Conservation (phyloP, 768 basidiomycete species). For the Lactarius pseudohatsudake region DNA sequence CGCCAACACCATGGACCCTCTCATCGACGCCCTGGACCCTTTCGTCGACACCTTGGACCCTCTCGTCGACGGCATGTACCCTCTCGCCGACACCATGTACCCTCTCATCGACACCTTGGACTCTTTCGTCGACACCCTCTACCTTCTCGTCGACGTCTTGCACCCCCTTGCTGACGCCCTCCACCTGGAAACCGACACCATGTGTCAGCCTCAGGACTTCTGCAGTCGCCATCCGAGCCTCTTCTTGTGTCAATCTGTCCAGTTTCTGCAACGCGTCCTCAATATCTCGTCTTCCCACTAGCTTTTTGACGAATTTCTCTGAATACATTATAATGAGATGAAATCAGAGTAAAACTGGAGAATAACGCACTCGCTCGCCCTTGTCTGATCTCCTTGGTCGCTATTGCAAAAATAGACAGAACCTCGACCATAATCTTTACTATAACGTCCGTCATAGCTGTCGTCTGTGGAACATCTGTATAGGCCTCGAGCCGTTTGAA, state of each 20-base stretch:
- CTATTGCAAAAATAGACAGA: not conserved
- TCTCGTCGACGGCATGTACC: too few relatives aligned
- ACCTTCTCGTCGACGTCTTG: not conserved
- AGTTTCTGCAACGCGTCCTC: not conserved
- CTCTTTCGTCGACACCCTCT: not conserved
- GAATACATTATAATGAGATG: not conserved
- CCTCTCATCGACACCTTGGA: too few relatives aligned
- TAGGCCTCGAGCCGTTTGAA: slow-evolving; percentile 4
- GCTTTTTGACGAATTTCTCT: not conserved
- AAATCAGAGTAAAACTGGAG: not conserved
- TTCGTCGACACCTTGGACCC: too few relatives aligned
- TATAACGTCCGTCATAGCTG: not conserved
- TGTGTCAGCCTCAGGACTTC: not conserved
- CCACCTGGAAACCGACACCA: not conserved
- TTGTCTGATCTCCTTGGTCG: not conserved
- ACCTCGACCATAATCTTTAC: slow-evolving; percentile 6
- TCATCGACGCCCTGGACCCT: too few relatives aligned
- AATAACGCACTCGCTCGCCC: not conserved
- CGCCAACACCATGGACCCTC: too few relatives aligned
- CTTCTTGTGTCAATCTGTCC: not conserved
- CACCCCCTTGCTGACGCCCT: not conserved
- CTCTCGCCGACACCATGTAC: too few relatives aligned
- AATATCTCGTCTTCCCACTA: not conserved
- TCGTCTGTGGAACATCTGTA: not conserved
- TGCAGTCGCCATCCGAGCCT: not conserved